These are phyloP conservation scores for Leccinum pellstonianum DNA, from an alignment of 768 basidiomycete species.

Conservation along the genomic window DNA sequence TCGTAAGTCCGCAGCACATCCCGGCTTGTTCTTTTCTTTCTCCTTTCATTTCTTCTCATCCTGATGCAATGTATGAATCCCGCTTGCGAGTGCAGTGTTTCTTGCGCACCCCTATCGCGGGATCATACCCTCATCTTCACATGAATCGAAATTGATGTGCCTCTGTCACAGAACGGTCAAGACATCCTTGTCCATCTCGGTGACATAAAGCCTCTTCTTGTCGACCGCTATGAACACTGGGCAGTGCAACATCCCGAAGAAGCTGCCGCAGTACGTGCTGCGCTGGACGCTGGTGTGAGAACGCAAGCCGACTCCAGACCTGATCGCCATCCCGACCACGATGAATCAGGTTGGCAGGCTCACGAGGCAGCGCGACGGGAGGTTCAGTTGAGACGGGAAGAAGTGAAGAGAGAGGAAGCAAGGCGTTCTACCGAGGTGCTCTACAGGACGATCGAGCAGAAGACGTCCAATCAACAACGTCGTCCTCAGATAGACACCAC, in stretches of 20 bases:
- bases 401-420: constrained; percentile 36
- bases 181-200: constrained; percentile 67
- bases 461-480: constrained; percentile 13
- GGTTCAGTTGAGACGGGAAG: constrained; percentile 33
- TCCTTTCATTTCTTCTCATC: not conserved
- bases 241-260: constrained; percentile 42
- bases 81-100: not conserved
- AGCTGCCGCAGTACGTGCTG: constrained; percentile 21
- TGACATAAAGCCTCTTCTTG: constrained; percentile 61
- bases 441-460: constrained; percentile 27
- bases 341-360: constrained; percentile 34
- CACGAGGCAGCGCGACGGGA: constrained; percentile 34
- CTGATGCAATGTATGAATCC: constrained; percentile 2
- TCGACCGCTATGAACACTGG: constrained; percentile 67
- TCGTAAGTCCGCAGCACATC: constrained; percentile 51
- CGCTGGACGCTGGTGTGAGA: constrained; percentile 21
- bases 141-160: constrained; percentile 15
- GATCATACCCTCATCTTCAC: constrained; percentile 1
- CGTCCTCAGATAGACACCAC: constrained; percentile 32
- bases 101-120: not conserved
- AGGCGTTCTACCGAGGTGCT: constrained; percentile 36
- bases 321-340: constrained; percentile 25
- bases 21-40: not conserved
- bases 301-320: constrained; percentile 27
- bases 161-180: constrained; percentile 60